Evolutionary conservation across 148 eudicot genomes (phyloP).

Genomic region (Fagopyrum tataricum): DNA sequence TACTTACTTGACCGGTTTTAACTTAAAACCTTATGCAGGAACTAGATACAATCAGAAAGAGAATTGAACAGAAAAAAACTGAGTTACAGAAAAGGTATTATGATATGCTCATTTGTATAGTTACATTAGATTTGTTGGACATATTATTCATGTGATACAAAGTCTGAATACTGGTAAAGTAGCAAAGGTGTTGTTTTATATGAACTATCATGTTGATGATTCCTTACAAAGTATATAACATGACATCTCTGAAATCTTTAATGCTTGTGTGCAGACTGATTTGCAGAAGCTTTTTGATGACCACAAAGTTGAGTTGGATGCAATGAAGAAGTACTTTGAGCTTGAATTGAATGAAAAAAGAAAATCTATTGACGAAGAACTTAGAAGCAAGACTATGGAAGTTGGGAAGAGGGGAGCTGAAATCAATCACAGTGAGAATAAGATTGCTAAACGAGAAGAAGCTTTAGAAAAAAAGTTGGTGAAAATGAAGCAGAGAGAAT

Average conservation of each 20-base stretch:
- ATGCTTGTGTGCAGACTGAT: constrained; percentile 69
- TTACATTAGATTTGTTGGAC: background rate
- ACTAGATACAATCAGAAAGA: constrained; percentile 38
- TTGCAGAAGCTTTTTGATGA: constrained; percentile 81
- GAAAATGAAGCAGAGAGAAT: constrained; percentile 69
- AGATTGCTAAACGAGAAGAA: constrained; percentile 72
- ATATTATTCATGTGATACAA: background rate
- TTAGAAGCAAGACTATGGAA: constrained; percentile 16
- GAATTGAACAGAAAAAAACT: constrained; percentile 54
- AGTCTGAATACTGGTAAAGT: background rate
- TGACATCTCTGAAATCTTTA: too few species aligned
- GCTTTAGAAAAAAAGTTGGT: constrained; percentile 75
- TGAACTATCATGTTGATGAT: too few species aligned
- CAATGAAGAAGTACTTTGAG: constrained; percentile 32
- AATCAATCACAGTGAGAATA: constrained; percentile 65
- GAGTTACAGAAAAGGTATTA: constrained; percentile 60
- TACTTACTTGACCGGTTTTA: background rate
- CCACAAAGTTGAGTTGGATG: constrained; percentile 51
- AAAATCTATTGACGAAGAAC: constrained; percentile 16
- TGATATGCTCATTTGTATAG: background rate
- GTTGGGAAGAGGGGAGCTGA: constrained; percentile 47
- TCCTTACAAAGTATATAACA: too few species aligned
- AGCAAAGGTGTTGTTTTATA: too few species aligned
- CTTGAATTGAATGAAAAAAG: constrained; percentile 2
- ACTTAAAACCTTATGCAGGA: constrained; percentile 39